Base-by-base conservation (phyloP, 805 yeast genomes). In the Suhomyces canberraensis region DNA sequence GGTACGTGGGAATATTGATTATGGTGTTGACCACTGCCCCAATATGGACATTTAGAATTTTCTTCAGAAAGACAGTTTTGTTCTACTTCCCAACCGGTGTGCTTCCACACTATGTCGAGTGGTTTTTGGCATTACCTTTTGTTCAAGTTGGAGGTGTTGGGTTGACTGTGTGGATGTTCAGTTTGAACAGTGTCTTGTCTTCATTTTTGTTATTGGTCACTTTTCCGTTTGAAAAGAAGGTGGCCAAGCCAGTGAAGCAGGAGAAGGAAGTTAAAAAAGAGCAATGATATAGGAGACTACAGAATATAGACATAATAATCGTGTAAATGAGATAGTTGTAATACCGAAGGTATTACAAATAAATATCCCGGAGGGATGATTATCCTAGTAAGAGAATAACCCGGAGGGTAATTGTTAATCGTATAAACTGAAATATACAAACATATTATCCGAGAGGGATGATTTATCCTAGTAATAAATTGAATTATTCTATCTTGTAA, bases 101-200 rank as follows among this genome's bases (percentile, higher is more conserved):
- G 15, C 66, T 84, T 25, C 95, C 93, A 0, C 42, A 60, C 36
- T 56, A 61, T 22, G 52, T 80, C 7, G 78, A 79, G 42, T 75
- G 81, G 71, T 36, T 70, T 1, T 54, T 84, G 33, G 73, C 84
- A n/a, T 61, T 83, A 31, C 88, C 90, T 1, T 74, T 77, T 35
- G 73, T 81, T n/a, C 73, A 75, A 1, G 53, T 60, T 14, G 87
- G 88, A 9, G 72, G 83, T 0, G 66, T 83, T 14, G 84, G 87
- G 1, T 69, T 77, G 30, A 67, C 76, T 5, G 60, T 69, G 4
- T 78, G 83, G 85, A 67, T 75, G 58, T 74, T 68, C 47, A 60
- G 71, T 4, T 53, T 58, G 9, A 63, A 61, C 43, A 46, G 40
- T 21, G 69, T 68, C 3, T 33, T 68, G n/a, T 21, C 32, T 3